Evolutionary conservation across 257 asterid species (phyloP).

Genomic region (Linaria vulgaris): DNA sequence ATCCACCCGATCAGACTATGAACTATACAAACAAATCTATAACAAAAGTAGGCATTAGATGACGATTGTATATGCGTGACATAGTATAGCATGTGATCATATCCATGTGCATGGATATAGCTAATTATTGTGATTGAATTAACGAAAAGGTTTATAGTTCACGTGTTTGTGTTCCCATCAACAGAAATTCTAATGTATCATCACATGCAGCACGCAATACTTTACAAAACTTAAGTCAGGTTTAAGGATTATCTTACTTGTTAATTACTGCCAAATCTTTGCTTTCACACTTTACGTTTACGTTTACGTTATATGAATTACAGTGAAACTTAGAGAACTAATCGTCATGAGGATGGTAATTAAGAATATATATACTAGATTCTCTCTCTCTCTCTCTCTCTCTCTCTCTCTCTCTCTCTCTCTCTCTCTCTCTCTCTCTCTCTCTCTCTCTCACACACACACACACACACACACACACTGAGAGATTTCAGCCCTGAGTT

Average conservation of each 20-base stretch:
- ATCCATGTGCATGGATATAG: constrained; percentile 14
- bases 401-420: no score
- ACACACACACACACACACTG: no score
- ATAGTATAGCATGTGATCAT: constrained; percentile 19
- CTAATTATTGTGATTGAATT: not conserved
- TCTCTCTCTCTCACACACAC: no score
- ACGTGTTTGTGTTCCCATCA: no score
- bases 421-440: no score
- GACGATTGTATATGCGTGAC: not conserved
- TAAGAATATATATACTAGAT: no score
- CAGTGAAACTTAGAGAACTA: not conserved
- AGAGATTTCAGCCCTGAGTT: no score
- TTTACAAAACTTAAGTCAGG: constrained; percentile 11
- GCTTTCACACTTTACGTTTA: constrained; percentile 1
- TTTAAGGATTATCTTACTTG: not conserved
- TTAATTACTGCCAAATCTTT: constrained; percentile 1
- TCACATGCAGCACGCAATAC: constrained; percentile 17
- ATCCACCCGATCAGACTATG: no score
- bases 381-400: no score
- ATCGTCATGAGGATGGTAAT: not conserved
- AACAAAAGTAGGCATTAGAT: not conserved
- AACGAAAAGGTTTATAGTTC: no score
- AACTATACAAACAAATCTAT: not conserved
- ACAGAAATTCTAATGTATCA: not conserved
- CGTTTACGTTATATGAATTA: not conserved